Evolutionary conservation across 1,139 yeast species (phyloP), one percentile per base, ranked within the genome.

Genomic region (Eremothecium cymbalariae): DNA sequence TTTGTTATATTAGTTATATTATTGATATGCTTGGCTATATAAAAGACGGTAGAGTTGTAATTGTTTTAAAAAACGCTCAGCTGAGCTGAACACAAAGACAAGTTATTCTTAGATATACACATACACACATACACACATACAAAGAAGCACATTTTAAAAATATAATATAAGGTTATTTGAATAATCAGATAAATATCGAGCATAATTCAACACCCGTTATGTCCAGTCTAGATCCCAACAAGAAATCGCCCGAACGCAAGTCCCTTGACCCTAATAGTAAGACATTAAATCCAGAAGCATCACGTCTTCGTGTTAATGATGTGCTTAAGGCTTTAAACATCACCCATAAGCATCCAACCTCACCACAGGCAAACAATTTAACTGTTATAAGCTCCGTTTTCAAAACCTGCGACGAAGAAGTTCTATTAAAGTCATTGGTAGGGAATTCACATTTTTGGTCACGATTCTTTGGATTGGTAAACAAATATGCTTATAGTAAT

Each of bases 361-460:
- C 30, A 11, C 30, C 30, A 4, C 30, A 27, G 30, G 30, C 30
- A n/a, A 27, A 27, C 21, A 27, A 19, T 9, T 27, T 27, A 14
- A 27, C 30, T 5, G 14, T 27, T 19, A 8, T 27, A 18, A 27
- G 12, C 30, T 27, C 21, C 3, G 30, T 27, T 8, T 27, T 27
- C 14, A 27, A 27, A 14, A 27, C 15, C 21, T 27, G 30, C 17
- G 30, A 27, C 21, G 30, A 27, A 14, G 13, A 15, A 15, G 15
- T 16, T 9, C 14, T 27, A 11, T 9, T 27, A 5, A n/a, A 27
- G n/a, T 27, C 21, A 14, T 27, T 27, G 7, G 14, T 27, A 9
- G 21, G 19, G 5, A 27, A 17, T n/a, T 17, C 21, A 11, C 17
- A 8, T 27, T 27, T 27, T 27, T 27, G 30, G 30, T 27, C 21